These are phyloP conservation scores for Alternaria panax DNA, from an alignment of 2,329 filamentous ascomycete species.

Conservation along the genomic window DNA sequence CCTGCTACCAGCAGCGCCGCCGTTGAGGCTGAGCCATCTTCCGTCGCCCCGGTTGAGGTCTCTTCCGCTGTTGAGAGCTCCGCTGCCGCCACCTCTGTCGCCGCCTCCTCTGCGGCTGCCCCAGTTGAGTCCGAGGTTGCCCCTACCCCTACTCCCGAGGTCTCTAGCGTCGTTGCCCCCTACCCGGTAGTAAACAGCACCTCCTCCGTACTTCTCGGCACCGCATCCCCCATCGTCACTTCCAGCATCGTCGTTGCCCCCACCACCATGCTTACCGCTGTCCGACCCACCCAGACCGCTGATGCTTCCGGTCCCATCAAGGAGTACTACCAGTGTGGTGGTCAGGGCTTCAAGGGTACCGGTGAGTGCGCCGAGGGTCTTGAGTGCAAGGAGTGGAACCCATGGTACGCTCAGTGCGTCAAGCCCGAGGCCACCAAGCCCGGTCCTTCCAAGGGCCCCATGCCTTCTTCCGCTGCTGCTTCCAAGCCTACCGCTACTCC, in stretches of 20 bases:
- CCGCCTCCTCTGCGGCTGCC: conserved; percentile 4
- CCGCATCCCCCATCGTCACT: not conserved
- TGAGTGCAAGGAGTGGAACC: conserved; percentile 52
- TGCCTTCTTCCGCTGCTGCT: conserved; percentile 10
- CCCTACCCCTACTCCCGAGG: conserved; percentile 3
- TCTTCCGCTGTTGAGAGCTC: conserved; percentile 3
- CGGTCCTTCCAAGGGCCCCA: conserved; percentile 17
- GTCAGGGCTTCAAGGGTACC: conserved; percentile 50
- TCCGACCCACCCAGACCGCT: conserved; percentile 29
- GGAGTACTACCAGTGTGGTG: conserved; percentile 54
- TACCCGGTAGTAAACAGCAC: conserved; percentile 19
- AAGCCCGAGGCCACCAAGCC: conserved; percentile 21
- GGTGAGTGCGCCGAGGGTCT: conserved; percentile 50
- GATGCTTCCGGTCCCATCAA: conserved; percentile 22
- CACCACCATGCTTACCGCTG: conserved; percentile 33
- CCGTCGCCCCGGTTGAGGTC: conserved; percentile 18
- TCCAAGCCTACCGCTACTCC: conserved; percentile 12
- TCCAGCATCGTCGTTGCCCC: conserved; percentile 13
- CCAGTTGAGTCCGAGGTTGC: conserved; percentile 15
- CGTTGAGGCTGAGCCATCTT: conserved; percentile 11
- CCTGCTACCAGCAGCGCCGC: conserved; percentile 11
- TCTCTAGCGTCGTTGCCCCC: conserved; percentile 9
- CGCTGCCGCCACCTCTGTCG: conserved; percentile 12
- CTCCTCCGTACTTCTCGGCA: conserved; percentile 8
- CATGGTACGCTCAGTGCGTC: conserved; percentile 57